Percentiles rank a stretch among this genome's conserved stretches.
These are phyloP conservation scores for Lactarius hengduanensis DNA, from an alignment of 768 basidiomycete genomes.

Conservation along the genomic window DNA sequence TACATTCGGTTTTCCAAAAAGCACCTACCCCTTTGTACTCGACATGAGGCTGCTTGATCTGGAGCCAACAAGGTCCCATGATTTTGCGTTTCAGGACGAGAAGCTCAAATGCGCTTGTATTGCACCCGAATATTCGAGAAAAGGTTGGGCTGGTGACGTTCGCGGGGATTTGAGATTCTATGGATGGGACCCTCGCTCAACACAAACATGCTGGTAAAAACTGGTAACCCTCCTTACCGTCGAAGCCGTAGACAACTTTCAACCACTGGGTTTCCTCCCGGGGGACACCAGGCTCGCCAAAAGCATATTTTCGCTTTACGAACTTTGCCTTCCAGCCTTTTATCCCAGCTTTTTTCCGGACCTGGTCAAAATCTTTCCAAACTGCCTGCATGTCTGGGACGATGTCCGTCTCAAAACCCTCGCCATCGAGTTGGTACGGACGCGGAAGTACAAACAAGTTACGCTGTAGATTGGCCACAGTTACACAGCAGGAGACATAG, in stretches of 20 bases:
- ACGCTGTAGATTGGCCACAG: conserved; percentile 80
- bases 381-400: conserved; percentile 71
- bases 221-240: conserved; percentile 46
- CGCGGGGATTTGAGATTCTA: conserved; percentile 73
- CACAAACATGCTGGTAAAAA: not conserved
- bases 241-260: conserved; percentile 90
- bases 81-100: conserved; percentile 95
- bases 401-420: conserved; percentile 70
- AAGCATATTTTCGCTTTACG: conserved; percentile 89
- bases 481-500: conserved; percentile 86
- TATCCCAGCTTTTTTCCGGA: conserved; percentile 70
- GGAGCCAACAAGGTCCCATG: conserved; percentile 98
- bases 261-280: conserved; percentile 80
- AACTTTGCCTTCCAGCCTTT: conserved; percentile 74
- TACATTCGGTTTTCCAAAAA: conserved; percentile 5
- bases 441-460: conserved; percentile 91
- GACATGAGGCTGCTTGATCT: conserved; percentile 71
- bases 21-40: conserved; percentile 74
- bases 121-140: conserved; percentile 84
- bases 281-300: conserved; percentile 82
- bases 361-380: conserved; percentile 76
- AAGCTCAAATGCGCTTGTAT: conserved; percentile 88
- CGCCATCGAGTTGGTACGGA: conserved; percentile 53
- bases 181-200: not conserved
- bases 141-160: conserved; percentile 82